Evolutionary conservation across 2,329 filamentous ascomycete species (phyloP), one percentile per base, ranked within the genome.

Genomic region (Aspergillus ochraceoroseus): DNA sequence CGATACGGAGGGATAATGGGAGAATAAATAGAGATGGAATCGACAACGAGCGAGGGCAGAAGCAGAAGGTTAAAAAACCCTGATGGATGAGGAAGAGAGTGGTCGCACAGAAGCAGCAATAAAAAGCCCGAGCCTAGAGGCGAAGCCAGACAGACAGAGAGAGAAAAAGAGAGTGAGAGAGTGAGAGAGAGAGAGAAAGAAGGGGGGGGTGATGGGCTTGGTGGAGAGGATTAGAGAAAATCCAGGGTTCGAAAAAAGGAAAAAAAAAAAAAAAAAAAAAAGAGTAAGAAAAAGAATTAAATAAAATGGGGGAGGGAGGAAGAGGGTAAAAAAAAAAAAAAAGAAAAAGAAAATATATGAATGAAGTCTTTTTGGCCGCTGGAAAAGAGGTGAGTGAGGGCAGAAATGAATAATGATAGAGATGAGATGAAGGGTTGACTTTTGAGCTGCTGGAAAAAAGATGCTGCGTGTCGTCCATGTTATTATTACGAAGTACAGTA

Each of bases 261-360:
- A 27, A 47, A 27, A 35, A 36, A 30, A 33, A 37, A 50, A 49
- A 43, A 43, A 43, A 44, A 43, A 32, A 39, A 50, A 43, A 47
- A 46, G 36, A 38, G 36, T n/a, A n/a, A n/a, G n/a, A n/a, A 42
- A 39, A 52, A 50, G 40, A 50, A 41, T 22, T 43, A 41, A 33
- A 47, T 38, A 39, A 30, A 37, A 29, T 25, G 44, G 33, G 36
- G 22, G 19, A 38, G 27, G 33, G 44, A 45, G 43, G 49, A 45
- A 42, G 41, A 40, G 38, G 37, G n/a, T n/a, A n/a, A n/a, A n/a
- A n/a, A n/a, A n/a, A n/a, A n/a, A n/a, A n/a, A n/a, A n/a, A n/a
- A 46, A 47, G 46, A 52, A 52, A 51, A 49, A 55, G 51, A 51
- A 51, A 51, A 51, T 38, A 41, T 43, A 42, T 48, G 31, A 42